Base-by-base conservation (phyloP, 2,329 filamentous ascomycete species). In the Leptodontidium sp. region DNA sequence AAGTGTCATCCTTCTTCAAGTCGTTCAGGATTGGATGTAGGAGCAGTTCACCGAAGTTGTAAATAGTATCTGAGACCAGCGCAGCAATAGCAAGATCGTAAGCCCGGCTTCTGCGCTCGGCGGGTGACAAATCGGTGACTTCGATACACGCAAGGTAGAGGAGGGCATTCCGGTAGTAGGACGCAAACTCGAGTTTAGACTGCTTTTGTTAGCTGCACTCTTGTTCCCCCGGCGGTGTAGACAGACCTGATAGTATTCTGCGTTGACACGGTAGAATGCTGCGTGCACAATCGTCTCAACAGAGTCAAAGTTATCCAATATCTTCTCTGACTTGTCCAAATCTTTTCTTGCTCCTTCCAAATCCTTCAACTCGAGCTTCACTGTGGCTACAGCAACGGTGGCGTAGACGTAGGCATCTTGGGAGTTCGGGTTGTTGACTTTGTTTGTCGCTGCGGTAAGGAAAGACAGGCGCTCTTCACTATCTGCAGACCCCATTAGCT, bases 11-110 rank as follows among this genome's bases (percentile, higher is more conserved):
- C 29, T 91, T 90, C 75, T 90, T 88, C 29, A 99, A 88, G 24
- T 92, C 91, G 78, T 97, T 93, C 72, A 99, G 90, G 78, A 99
- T 97, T 3, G 96, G 96, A 80, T 99, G 96, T 74, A 99, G 88
- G 40, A 99, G 89, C n/a, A 99, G 90, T 85, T 99, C 96, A 80
- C 96, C 96, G 76, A 99, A 99, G 85, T 99, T 99, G 88, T 99
- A 98, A 83, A 98, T 99, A 77, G 90, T 93, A 77, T 95, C 93
- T 62, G 94, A 98, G 49, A 98, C 92, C 9, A 99, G 87, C 11
- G 96, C 96, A 35, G 96, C 94, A 65, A 98, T 91, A 78, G 92
- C 92, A 71, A 99, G 90, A 80, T 98, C 94, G 82, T 97, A 97
- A 55, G 96, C 96, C 75, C 95, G 90, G 69, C 87, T 87, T 79